phyloP scores from a whole-genome alignment of 148 eudicot species.

The Limonium bicolor region DNA sequence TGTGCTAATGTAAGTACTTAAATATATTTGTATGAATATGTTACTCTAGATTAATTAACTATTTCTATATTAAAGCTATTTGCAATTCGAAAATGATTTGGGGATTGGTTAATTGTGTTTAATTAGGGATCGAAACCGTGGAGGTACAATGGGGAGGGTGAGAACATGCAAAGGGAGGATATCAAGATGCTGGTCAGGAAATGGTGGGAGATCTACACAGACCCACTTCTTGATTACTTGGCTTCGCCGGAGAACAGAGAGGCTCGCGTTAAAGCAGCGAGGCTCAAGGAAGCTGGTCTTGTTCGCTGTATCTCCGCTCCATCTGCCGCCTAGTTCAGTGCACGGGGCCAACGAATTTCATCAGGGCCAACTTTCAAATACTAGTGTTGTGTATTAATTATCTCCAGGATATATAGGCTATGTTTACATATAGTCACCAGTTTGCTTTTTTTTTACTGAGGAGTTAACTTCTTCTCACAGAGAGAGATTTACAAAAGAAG shows the following conservation, averaged over 20 bases:
- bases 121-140: constrained; percentile 63
- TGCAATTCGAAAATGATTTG: not conserved
- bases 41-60: not conserved
- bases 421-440: too few relatives aligned
- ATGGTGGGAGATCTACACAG: constrained; percentile 62
- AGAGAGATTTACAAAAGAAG: too few relatives aligned
- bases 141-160: constrained; percentile 65
- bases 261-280: constrained; percentile 9
- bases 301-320: constrained; percentile 2
- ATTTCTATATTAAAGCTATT: not conserved
- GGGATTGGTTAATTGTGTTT: not conserved
- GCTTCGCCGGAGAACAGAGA: not conserved
- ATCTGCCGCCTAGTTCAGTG: constrained; percentile 1
- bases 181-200: constrained; percentile 44
- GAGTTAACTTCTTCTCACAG: too few relatives aligned
- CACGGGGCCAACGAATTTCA: too few relatives aligned
- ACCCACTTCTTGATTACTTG: constrained; percentile 27
- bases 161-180: constrained; percentile 54
- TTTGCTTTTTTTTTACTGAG: too few relatives aligned
- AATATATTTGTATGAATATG: not conserved
- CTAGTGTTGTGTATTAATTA: too few relatives aligned
- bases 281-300: constrained; percentile 3
- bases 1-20: constrained; percentile 1
- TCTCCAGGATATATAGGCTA: too few relatives aligned
- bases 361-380: too few relatives aligned